A percentile compares a stretch with the other conserved stretches of the same genome.
These are phyloP conservation scores for Curvularia verruculosa DNA, from an alignment of 2,329 filamentous ascomycete genomes.

Conservation along the genomic window DNA sequence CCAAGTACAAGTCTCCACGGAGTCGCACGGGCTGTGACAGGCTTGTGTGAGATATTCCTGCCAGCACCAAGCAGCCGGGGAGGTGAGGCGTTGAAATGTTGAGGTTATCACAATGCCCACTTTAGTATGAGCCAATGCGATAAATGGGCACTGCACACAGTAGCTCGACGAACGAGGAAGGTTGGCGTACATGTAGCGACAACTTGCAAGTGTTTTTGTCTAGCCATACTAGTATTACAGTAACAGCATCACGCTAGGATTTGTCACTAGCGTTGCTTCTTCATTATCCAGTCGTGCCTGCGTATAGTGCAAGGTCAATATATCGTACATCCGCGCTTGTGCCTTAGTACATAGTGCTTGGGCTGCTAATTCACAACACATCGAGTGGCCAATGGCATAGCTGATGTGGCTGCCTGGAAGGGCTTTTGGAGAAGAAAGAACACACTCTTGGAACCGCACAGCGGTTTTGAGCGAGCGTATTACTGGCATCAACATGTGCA, in stretches of 20 bases:
- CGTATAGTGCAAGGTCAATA: slow-evolving; percentile 26
- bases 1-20: not conserved
- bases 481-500: not conserved
- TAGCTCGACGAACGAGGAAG: slow-evolving; percentile 24
- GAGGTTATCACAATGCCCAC: slow-evolving; percentile 5
- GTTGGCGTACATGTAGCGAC: slow-evolving; percentile 19
- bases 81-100: slow-evolving; percentile 6
- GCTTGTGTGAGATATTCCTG: slow-evolving; percentile 2
- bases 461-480: slow-evolving; percentile 1
- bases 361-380: slow-evolving; percentile 3
- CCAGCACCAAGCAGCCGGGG: slow-evolving; percentile 1
- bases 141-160: slow-evolving; percentile 14
- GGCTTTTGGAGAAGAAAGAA: not conserved
- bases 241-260: slow-evolving; percentile 24
- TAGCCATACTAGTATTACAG: slow-evolving; percentile 19
- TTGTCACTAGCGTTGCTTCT: slow-evolving; percentile 19
- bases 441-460: not conserved
- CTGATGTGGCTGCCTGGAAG: slow-evolving; percentile 1
- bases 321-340: slow-evolving; percentile 29
- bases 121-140: slow-evolving; percentile 7
- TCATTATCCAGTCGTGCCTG: slow-evolving; percentile 27
- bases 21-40: not conserved
- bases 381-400: not conserved
- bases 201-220: slow-evolving; percentile 17
- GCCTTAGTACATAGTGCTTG: slow-evolving; percentile 1